Conservation (phyloP, 2,329 filamentous ascomycete genomes). For the Helotiales sp. region DNA sequence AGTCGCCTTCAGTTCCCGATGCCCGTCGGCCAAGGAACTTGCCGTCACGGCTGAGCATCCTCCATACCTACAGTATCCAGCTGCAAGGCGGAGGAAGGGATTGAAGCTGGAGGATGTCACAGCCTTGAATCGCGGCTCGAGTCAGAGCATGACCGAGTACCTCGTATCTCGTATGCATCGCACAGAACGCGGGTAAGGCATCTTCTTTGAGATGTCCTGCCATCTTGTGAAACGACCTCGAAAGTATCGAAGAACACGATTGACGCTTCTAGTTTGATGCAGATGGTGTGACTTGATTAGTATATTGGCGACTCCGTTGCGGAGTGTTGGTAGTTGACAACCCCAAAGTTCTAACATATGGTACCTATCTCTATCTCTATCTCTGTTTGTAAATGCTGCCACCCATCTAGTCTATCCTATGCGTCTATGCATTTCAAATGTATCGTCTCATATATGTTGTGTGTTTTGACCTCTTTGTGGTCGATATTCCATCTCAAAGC, state of each 20-base stretch:
- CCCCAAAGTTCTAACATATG: neutral
- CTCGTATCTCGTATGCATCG: too few relatives aligned
- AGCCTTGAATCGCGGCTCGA: neutral
- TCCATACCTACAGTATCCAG: neutral
- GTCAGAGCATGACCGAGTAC: neutral
- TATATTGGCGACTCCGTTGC: neutral
- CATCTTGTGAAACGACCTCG: neutral
- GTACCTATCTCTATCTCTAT: neutral
- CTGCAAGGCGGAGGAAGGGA: neutral
- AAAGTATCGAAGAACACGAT: neutral
- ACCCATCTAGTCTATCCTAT: neutral
- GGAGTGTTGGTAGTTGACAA: neutral
- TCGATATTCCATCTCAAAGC: slow-evolving; percentile 18
- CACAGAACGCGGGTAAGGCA: too few relatives aligned
- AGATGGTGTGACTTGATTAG: neutral
- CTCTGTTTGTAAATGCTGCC: neutral
- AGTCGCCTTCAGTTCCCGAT: neutral
- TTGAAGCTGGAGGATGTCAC: neutral
- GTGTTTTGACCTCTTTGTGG: neutral
- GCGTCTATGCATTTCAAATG: neutral
- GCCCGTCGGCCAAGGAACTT: neutral
- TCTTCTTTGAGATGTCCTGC: too few relatives aligned
- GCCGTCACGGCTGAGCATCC: neutral
- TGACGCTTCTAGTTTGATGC: too few relatives aligned
- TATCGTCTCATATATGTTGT: neutral